Conservation (phyloP, 2,329 filamentous ascomycete species). For the Boeremia lycopersici region DNA sequence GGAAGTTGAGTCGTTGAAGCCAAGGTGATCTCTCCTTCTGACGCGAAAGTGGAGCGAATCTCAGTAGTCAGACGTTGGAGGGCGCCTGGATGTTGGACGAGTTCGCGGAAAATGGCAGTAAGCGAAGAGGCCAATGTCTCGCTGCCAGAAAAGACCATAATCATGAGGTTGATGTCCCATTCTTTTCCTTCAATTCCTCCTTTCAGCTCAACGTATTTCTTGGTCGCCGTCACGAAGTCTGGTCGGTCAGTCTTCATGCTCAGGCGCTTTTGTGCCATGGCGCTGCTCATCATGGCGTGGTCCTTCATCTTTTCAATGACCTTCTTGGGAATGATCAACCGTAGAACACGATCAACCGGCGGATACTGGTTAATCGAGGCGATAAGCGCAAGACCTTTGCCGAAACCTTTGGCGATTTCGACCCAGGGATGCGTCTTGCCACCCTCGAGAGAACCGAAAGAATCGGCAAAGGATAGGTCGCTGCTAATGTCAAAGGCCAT, state of each 20-base stretch:
- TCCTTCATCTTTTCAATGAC: constrained; percentile 29
- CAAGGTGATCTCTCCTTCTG: constrained; percentile 32
- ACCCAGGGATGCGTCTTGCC: constrained; percentile 50
- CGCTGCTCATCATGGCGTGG: constrained; percentile 32
- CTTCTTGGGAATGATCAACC: constrained; percentile 31
- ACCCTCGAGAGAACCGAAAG: constrained; percentile 49
- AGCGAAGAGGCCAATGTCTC: constrained; percentile 52
- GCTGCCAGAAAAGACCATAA: constrained; percentile 51
- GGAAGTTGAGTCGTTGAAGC: constrained; percentile 23
- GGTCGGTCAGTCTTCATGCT: constrained; percentile 25
- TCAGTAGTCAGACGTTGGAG: constrained; percentile 34
- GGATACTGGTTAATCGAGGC: constrained; percentile 33
- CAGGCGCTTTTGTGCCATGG: constrained; percentile 32
- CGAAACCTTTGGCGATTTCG: constrained; percentile 32
- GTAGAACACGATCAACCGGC: constrained; percentile 30
- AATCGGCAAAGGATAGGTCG: constrained; percentile 60
- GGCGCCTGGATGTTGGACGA: constrained; percentile 38
- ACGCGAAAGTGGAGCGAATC: constrained; percentile 29
- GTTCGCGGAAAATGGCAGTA: constrained; percentile 40
- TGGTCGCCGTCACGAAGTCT: constrained; percentile 37
- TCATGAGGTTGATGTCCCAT: constrained; percentile 46
- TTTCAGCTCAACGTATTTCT: constrained; percentile 31
- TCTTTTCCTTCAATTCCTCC: constrained; percentile 32
- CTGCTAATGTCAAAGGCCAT: constrained; percentile 42
- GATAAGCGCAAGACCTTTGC: constrained; percentile 39